A percentile compares a stretch with the other conserved stretches of the same genome.
phyloP scores from a whole-genome alignment of 257 asterid genomes.

The Cynanchum wilfordii region DNA sequence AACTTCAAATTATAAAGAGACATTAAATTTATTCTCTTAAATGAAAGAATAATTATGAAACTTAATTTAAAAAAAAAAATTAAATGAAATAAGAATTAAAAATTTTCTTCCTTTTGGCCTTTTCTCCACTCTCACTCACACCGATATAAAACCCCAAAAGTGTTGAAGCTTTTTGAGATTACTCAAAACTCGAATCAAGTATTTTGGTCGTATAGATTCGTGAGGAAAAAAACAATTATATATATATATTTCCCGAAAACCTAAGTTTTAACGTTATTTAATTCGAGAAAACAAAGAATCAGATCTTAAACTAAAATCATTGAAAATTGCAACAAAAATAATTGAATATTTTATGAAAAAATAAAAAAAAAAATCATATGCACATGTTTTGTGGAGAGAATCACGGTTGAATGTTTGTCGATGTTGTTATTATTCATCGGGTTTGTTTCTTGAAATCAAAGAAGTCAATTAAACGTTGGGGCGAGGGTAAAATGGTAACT shows the following conservation, averaged over 20 bases:
- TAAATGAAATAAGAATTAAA: no score
- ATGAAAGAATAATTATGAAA: no score
- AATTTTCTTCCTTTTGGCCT: no score
- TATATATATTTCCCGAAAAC: background rate
- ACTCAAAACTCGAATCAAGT: slow-evolving; percentile 5
- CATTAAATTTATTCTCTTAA: no score
- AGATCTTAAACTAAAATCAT: slow-evolving; percentile 26
- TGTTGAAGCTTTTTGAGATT: slow-evolving; percentile 1
- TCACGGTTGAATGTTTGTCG: slow-evolving; percentile 76
- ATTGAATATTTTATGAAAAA: background rate
- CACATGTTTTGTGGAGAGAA: slow-evolving; percentile 68
- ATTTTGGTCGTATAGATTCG: slow-evolving; percentile 15
- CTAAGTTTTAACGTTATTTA: slow-evolving; percentile 9
- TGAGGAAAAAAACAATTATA: background rate
- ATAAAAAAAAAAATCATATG: slow-evolving; percentile 1
- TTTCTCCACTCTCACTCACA: background rate
- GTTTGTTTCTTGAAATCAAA: background rate
- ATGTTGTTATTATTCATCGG: background rate
- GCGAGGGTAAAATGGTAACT: no score
- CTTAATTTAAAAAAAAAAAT: no score
- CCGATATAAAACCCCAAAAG: background rate
- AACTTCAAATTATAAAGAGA: no score
- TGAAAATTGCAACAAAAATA: slow-evolving; percentile 12
- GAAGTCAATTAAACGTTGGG: background rate
- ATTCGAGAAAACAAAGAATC: slow-evolving; percentile 15